Base-by-base conservation (phyloP, 768 basidiomycete species). In the Cubamyces sp. region DNA sequence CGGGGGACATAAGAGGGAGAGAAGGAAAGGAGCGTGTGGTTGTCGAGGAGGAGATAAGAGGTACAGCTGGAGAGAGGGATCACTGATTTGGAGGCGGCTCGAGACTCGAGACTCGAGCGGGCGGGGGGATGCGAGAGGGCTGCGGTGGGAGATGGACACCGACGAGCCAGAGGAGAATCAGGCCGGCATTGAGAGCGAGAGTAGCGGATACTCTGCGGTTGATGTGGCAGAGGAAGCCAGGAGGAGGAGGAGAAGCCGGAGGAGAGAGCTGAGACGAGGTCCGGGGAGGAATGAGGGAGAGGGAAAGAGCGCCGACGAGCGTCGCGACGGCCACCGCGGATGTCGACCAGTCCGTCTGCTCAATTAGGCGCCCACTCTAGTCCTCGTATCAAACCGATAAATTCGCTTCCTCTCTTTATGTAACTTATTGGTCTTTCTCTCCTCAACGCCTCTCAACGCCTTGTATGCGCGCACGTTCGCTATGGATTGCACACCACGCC, bases 1-100 rank as follows among this genome's bases (percentile, higher is more conserved):
- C 57, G 30, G 70, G 60, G 39, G 60, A 66, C 71, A 73, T 73
- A 64, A 57, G 61, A 60, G 62, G 51, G 58, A 57, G 61, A 28
- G 60, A 64, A 68, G 66, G 63, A 58, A 68, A 73, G 56, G 71
- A 73, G 65, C 46, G 71, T 70, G 56, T 55, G 60, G 43, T 62
- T 53, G 43, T 61, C 54, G 54, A 54, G 60, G 54, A 61, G 65
- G 42, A 64, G 67, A 61, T 61, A 49, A 54, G 54, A 57, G 45
- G 54, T 61, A 64, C 57, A 60, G 64, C 56, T 64, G 55, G 51
- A 62, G 46, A 41, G 41, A 25, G 57, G 51, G 61, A 64, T 66
- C 64, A 68, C 18, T 68, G 68, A 71, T 66, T 55, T 41, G 30
- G 28, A 52, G 59, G 34, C 34, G 34, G 45, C 34, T 46, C 21